Base-by-base conservation (phyloP, 805 yeast genomes). In the Candida awuae region DNA sequence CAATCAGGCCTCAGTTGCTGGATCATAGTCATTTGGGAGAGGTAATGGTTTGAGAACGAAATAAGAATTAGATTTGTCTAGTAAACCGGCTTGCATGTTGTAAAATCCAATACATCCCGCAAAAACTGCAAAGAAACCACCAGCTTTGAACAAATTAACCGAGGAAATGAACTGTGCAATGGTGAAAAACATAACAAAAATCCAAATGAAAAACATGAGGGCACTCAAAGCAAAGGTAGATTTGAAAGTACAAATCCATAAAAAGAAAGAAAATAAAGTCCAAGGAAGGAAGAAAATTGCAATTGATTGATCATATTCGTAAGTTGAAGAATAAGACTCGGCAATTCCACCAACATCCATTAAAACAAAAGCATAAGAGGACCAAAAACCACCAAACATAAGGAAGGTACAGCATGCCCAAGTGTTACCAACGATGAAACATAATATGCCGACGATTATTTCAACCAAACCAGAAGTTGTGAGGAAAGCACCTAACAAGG, bases 351-450 rank as follows among this genome's bases (percentile, higher is more conserved):
- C 72, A 6, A 65, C 54, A 30, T 65, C 65, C 43, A 70, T 65
- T 39, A 64, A 52, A 6, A 73, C 58, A 38, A 69, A 67, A 3
- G 72, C 71, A 49, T 63, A 73, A 4, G 71, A 60, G 38, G 70
- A 55, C 72, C 77, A 75, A 52, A 74, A 75, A 1, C 75, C 72
- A 18, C 79, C 80, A 56, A 67, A 75, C 52, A 70, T 66, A 20
- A 66, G 57, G 36, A 75, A 64, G 1, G 75, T 72, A 32, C 75
- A 67, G 28, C 68, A 69, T 18, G 75, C 80, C 67, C 76, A 75
- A 1, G 76, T 69, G 53, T 73, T 73, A 34, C 76, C 77, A 28
- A 67, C 50, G 15, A 66, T 45, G 35, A 73, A 52, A 49, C 75
- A 73, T 65, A 75, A 66, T 8, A 71, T 48, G 3, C 80, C 80